A percentile compares a stretch with the other conserved stretches of the same genome.
Evolutionary conservation across 2,329 filamentous ascomycete species (phyloP).

Genomic region (Pseudogymnoascus sp.): DNA sequence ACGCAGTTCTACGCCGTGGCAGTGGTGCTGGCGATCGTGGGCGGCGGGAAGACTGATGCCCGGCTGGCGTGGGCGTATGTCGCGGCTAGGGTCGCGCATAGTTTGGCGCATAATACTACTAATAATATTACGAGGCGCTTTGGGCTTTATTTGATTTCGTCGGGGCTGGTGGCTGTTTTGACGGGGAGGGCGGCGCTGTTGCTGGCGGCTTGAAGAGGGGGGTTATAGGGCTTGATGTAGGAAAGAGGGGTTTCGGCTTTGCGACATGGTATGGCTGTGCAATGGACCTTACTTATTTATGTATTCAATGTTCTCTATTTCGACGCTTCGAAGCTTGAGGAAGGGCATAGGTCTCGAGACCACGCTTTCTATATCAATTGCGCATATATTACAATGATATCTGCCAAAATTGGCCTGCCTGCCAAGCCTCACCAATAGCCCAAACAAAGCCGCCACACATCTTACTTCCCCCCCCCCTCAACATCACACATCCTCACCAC

Average conservation of each 20-base stretch:
- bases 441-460: background rate
- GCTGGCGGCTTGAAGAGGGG: background rate
- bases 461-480: background rate
- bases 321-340: too few relatives aligned
- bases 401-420: background rate
- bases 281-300: background rate
- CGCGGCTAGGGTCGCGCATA: constrained; percentile 32
- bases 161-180: constrained; percentile 26
- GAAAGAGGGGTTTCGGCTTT: background rate
- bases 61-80: constrained; percentile 36
- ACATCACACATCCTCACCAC: background rate
- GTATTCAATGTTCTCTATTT: background rate
- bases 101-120: constrained; percentile 30
- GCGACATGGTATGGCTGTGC: background rate
- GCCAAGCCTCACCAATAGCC: background rate
- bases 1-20: constrained; percentile 36
- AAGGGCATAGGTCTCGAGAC: too few relatives aligned
- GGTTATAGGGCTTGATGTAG: background rate
- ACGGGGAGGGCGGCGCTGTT: constrained; percentile 20
- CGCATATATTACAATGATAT: background rate
- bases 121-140: constrained; percentile 32
- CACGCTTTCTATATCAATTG: too few relatives aligned
- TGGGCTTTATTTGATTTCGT: constrained; percentile 26
- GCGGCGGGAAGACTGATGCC: constrained; percentile 22
- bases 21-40: constrained; percentile 28